These are phyloP conservation scores for Theileria annulata DNA, from an alignment of 169 alveolate species.

Conservation along the genomic window DNA sequence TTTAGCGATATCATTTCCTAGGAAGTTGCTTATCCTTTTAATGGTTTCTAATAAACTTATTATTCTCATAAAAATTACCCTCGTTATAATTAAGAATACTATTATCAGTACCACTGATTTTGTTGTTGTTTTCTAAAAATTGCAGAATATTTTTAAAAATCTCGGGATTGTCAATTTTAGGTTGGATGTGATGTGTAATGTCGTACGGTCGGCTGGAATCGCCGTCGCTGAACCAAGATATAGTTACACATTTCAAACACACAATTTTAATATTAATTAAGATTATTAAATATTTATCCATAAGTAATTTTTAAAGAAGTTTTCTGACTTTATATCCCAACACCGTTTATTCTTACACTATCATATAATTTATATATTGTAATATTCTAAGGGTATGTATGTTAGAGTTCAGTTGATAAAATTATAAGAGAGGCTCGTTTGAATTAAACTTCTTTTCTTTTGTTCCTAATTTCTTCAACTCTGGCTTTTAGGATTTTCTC, in stretches of 20 bases:
- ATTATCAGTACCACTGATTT: neutral
- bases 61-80: slow-evolving; percentile 10
- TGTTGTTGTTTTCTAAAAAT: slow-evolving; percentile 9
- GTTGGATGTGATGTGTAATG: neutral
- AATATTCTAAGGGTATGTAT: neutral
- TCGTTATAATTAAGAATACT: neutral
- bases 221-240: slow-evolving; percentile 5
- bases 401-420: neutral
- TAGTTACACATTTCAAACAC: slow-evolving; percentile 8
- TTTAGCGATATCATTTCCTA: slow-evolving; percentile 41
- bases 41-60: slow-evolving; percentile 5
- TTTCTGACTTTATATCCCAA: neutral
- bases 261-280: neutral
- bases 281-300: neutral
- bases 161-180: slow-evolving; percentile 17
- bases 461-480: slow-evolving; percentile 20
- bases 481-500: slow-evolving; percentile 36
- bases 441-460: neutral
- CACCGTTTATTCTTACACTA: neutral
- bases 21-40: slow-evolving; percentile 5
- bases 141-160: neutral
- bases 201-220: slow-evolving; percentile 24
- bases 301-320: neutral
- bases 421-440: neutral
- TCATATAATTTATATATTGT: neutral